Base-by-base conservation (phyloP, 2,329 filamentous ascomycete species). In the Hypoxylon sp. region DNA sequence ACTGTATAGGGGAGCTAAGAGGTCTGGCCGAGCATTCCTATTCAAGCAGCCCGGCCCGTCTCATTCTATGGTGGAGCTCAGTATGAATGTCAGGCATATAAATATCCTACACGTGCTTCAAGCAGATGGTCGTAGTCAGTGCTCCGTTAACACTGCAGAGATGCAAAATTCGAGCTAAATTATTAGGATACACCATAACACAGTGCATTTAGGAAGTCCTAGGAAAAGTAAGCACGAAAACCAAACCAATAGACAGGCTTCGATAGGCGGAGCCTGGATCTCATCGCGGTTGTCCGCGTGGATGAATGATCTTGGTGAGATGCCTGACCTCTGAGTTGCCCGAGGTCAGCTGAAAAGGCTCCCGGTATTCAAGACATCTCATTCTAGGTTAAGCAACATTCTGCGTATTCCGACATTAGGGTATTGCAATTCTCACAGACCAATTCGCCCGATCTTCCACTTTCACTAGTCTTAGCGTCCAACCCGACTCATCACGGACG, bases 381-480 rank as follows among this genome's bases (percentile, higher is more conserved):
- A 27, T 61, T 21, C 24, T 62, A 31, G n/a, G 29, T 31, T 31
- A 15, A 59, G 42, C 13, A 17, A 15, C 15, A 7, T 31, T 29
- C 2, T 50, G 27, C 42, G 6, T 50, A 27, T 42, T 6, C 24
- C 32, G 27, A 13, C 11, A 47, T 21, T 4, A 39, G 39, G 37
- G 39, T 51, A 57, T 29, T 32, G 53, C 63, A 11, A 32, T 63
- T 44, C 55, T 44, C 37, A 63, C 59, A 63, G 47, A 37, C 39
- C 24, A 31, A 4, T 19, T 42, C 52, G n/a, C 8, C 48, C 19
- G 13, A 19, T 44, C 8, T 1, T 39, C 47, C 32, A 10, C 39
- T 32, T 31, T 13, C 2, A 37, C 11, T 42, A 27, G 51, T 27
- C 17, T 39, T 39, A 53, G 27, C 24, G n/a, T 58, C 19, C 24